phyloP scores from a whole-genome alignment of 345 rosid genomes.

The Corchorus capsularis region DNA sequence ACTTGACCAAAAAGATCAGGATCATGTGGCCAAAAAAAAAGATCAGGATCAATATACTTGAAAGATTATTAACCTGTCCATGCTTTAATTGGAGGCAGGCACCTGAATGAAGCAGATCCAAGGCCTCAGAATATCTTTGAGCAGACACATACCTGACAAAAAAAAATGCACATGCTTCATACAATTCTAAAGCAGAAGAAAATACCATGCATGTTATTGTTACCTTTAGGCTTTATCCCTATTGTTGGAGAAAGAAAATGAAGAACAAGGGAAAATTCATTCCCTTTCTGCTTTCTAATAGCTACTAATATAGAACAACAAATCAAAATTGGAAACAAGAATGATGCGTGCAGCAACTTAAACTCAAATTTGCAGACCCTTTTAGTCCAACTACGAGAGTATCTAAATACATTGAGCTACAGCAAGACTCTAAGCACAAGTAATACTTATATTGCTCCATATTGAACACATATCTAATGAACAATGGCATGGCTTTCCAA shows the following conservation, averaged over 20 bases:
- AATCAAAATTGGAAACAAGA: conserved; percentile 5
- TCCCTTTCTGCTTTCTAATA: too few relatives aligned
- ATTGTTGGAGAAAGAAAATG: background rate
- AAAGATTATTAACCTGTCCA: conserved; percentile 60
- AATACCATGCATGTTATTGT: background rate
- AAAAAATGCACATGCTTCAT: conserved; percentile 18
- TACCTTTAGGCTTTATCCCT: conserved; percentile 11
- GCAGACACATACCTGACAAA: conserved; percentile 77
- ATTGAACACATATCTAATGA: background rate
- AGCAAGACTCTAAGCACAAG: background rate
- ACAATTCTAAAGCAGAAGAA: background rate
- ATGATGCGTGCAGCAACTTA: background rate
- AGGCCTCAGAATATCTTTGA: conserved; percentile 80
- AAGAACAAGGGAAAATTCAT: background rate
- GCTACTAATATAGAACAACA: background rate
- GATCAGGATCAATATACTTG: background rate
- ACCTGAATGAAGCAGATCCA: conserved; percentile 80
- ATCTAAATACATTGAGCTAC: background rate
- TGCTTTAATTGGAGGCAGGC: conserved; percentile 77
- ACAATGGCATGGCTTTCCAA: background rate
- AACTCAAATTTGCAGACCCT: background rate
- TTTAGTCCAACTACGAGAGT: background rate
- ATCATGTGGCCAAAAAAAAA: too few relatives aligned
- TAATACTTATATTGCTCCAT: background rate
- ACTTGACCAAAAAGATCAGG: too few relatives aligned